Percentiles rank a stretch among this genome's conserved stretches.
phyloP scores from a whole-genome alignment of 129 eudicot genomes.

The Lonicera japonica region DNA sequence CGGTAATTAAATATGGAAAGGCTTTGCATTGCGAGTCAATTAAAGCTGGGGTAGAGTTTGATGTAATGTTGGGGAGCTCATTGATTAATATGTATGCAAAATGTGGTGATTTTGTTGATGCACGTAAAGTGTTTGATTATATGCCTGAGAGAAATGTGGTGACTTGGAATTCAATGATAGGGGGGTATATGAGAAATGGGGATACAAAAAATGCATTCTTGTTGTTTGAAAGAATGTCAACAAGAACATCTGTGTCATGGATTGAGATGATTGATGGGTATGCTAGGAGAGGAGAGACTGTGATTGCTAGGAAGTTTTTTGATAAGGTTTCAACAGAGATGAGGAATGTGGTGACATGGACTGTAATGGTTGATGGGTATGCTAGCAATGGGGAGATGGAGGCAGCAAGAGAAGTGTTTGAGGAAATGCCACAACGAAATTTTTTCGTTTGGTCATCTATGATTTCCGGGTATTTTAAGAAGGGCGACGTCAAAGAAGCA shows the following conservation, averaged over 20 bases:
- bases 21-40: conserved; percentile 44
- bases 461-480: conserved; percentile 60
- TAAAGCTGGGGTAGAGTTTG: conserved; percentile 36
- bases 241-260: conserved; percentile 52
- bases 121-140: conserved; percentile 58
- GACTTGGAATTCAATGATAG: conserved; percentile 67
- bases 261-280: conserved; percentile 65
- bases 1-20: conserved; percentile 34
- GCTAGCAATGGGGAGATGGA: conserved; percentile 57
- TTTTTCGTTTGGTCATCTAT: conserved; percentile 61
- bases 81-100: conserved; percentile 56
- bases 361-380: conserved; percentile 70
- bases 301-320: conserved; percentile 49
- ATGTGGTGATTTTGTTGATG: conserved; percentile 23
- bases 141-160: conserved; percentile 56
- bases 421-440: conserved; percentile 48
- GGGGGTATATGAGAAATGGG: conserved; percentile 44
- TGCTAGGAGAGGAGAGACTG: conserved; percentile 41
- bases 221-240: conserved; percentile 43
- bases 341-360: conserved; percentile 69
- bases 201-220: conserved; percentile 17
- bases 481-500: conserved; percentile 40
- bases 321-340: conserved; percentile 40
- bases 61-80: conserved; percentile 63
- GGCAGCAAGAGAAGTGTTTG: conserved; percentile 58